phyloP scores from a whole-genome alignment of 2,329 filamentous ascomycete genomes.

The Scleromitrula shiraiana region DNA sequence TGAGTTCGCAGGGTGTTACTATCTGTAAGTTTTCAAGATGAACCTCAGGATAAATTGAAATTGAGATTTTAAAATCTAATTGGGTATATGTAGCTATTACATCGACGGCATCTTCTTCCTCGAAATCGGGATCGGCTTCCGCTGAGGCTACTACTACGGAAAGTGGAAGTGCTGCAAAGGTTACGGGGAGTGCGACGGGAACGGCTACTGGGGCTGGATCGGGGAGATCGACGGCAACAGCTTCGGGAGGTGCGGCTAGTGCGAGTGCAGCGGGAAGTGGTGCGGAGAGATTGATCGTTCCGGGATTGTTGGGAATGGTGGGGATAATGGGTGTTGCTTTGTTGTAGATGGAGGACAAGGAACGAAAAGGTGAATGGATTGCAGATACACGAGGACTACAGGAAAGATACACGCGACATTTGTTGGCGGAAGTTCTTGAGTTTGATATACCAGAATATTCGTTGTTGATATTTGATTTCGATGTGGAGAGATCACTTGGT shows the following conservation, averaged over 20 bases:
- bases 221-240: background rate
- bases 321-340: background rate
- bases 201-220: too few relatives aligned
- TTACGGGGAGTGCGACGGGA: background rate
- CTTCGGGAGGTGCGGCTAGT: background rate
- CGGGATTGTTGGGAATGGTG: background rate
- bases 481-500: too few relatives aligned
- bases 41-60: too few relatives aligned
- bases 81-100: background rate
- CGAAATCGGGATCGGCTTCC: background rate
- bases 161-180: background rate
- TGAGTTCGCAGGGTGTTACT: slow-evolving; percentile 2
- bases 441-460: too few relatives aligned
- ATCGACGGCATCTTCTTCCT: background rate
- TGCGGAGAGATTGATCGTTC: background rate
- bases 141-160: background rate
- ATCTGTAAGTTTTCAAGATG: slow-evolving; percentile 1
- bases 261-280: background rate
- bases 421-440: too few relatives aligned
- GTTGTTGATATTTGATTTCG: too few relatives aligned
- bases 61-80: background rate
- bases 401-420: background rate
- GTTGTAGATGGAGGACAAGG: background rate
- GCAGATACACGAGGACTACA: background rate
- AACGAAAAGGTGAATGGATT: background rate